Evolutionary conservation across 805 yeast genomes (phyloP).

Genomic region (Yamadazyma sp.): DNA sequence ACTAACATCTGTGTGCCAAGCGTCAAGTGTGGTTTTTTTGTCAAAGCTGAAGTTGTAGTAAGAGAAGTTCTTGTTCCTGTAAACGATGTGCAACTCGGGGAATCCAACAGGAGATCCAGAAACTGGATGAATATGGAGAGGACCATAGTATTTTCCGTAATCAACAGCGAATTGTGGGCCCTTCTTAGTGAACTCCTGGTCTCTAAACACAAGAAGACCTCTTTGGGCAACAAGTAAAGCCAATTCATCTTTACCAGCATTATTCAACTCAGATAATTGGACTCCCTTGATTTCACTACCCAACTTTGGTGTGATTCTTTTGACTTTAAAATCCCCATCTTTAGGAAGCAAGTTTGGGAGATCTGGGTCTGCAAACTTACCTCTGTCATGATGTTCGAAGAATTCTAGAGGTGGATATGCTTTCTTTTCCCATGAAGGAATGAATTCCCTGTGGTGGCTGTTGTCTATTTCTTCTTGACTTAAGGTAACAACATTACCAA

Average conservation of each 20-base stretch:
- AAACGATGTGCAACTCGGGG: slow-evolving; percentile 32
- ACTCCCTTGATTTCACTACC: slow-evolving; percentile 67
- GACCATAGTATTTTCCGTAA: slow-evolving; percentile 36
- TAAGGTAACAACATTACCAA: slow-evolving; percentile 13
- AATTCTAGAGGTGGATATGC: slow-evolving; percentile 50
- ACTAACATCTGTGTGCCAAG: slow-evolving; percentile 39
- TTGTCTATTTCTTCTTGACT: slow-evolving; percentile 12
- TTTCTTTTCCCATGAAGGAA: slow-evolving; percentile 40
- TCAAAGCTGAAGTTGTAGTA: slow-evolving; percentile 14
- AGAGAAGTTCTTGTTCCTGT: slow-evolving; percentile 21
- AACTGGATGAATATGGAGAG: slow-evolving; percentile 48
- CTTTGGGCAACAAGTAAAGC: slow-evolving; percentile 65
- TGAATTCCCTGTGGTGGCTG: slow-evolving; percentile 24
- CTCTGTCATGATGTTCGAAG: slow-evolving; percentile 59
- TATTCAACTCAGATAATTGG: slow-evolving; percentile 54
- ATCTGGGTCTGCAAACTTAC: slow-evolving; percentile 54
- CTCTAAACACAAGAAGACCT: slow-evolving; percentile 65
- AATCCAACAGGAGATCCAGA: slow-evolving; percentile 35
- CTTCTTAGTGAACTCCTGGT: slow-evolving; percentile 56
- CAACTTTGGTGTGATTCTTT: slow-evolving; percentile 60
- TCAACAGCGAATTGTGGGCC: slow-evolving; percentile 34
- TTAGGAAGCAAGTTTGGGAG: slow-evolving; percentile 50
- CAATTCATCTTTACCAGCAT: slow-evolving; percentile 61
- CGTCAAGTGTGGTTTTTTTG: slow-evolving; percentile 27
- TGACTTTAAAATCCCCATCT: slow-evolving; percentile 26